A percentile compares a stretch with the other conserved stretches of the same genome.
phyloP scores from a whole-genome alignment of 345 rosid genomes.

The Xanthoceras sorbifolium region DNA sequence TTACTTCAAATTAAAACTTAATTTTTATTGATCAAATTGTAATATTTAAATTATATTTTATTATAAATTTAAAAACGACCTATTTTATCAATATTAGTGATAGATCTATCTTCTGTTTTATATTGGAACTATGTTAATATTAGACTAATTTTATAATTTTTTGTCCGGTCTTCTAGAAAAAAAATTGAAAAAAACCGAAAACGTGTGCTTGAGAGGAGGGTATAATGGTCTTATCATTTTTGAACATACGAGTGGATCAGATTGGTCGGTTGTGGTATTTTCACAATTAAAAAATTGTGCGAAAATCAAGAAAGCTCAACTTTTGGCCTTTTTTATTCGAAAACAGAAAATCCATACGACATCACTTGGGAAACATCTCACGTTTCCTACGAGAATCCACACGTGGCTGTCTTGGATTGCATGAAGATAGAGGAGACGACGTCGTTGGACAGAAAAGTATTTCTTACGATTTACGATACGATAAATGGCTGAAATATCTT shows the following conservation, averaged over 20 bases:
- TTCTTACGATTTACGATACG: not conserved
- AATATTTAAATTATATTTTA: no score
- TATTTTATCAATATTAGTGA: no score
- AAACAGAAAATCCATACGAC: not conserved
- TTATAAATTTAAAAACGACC: no score
- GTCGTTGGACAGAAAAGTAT: not conserved
- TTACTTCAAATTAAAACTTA: no score
- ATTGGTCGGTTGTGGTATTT: slow-evolving; percentile 40
- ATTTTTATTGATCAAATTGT: no score
- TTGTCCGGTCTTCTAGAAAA: no score
- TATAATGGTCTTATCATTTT: slow-evolving; percentile 16
- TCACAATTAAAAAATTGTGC: slow-evolving; percentile 1
- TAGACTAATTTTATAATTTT: no score
- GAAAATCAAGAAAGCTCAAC: slow-evolving; percentile 20
- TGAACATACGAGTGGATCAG: slow-evolving; percentile 28
- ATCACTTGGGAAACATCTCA: no score
- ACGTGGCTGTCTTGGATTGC: not conserved
- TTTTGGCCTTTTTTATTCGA: not conserved
- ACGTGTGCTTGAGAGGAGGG: slow-evolving; percentile 1
- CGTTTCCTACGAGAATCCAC: not conserved
- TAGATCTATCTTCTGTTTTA: no score
- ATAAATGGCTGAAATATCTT: not conserved
- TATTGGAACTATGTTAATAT: no score
- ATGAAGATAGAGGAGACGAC: not conserved
- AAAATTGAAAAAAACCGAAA: not conserved